A percentile compares a stretch with the other conserved stretches of the same genome.
phyloP scores from a whole-genome alignment of 495 filamentous ascomycete genomes.

The Pyronema domesticum region DNA sequence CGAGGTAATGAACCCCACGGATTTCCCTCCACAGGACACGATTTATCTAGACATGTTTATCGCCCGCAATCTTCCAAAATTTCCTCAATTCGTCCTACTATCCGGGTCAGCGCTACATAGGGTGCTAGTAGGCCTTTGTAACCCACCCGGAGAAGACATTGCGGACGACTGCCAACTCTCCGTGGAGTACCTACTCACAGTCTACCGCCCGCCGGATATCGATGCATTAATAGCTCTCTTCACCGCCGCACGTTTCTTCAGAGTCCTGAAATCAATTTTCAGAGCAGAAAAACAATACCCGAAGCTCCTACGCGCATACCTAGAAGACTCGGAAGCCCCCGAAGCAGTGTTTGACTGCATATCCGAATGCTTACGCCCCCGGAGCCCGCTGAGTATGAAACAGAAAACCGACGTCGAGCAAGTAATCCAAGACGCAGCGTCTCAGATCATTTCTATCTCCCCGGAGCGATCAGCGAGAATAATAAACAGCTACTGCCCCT shows the following conservation, averaged over 20 bases:
- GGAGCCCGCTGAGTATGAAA: constrained; percentile 48
- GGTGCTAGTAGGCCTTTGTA: constrained; percentile 65
- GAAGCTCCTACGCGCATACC: constrained; percentile 59
- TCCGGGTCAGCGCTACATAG: constrained; percentile 68
- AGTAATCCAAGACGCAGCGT: constrained; percentile 50
- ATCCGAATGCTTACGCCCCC: constrained; percentile 58
- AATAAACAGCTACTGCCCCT: constrained; percentile 46
- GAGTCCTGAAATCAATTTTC: constrained; percentile 85
- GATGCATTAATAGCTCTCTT: constrained; percentile 57
- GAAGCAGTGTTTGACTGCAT: constrained; percentile 61
- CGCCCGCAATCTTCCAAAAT: constrained; percentile 88
- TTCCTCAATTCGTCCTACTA: constrained; percentile 83
- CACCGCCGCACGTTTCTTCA: constrained; percentile 65
- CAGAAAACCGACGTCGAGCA: constrained; percentile 58
- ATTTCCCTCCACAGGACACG: constrained; percentile 61
- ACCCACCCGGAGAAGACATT: constrained; percentile 61
- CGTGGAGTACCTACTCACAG: constrained; percentile 80
- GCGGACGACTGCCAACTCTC: constrained; percentile 91
- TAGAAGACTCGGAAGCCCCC: constrained; percentile 65
- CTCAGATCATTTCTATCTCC: constrained; percentile 51
- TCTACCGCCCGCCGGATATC: constrained; percentile 77
- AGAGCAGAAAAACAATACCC: constrained; percentile 62
- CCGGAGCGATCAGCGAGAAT: constrained; percentile 48
- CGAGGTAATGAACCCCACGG: constrained; percentile 60
- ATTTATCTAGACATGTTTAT: constrained; percentile 98